Base-by-base conservation (phyloP, 306 rosid genomes). In the Cicer yamashitae region DNA sequence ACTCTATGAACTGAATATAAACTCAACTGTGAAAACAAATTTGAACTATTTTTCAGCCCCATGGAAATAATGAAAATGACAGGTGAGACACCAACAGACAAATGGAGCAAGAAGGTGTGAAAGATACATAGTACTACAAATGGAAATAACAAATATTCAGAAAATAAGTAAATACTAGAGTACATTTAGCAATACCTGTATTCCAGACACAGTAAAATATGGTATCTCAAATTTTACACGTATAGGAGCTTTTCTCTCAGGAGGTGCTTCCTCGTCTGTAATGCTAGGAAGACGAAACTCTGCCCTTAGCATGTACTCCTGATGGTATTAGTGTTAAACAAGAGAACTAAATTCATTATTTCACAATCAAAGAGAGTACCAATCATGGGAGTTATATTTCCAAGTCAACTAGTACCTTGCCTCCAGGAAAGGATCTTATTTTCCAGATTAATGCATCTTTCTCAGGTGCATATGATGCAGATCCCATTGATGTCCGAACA, bases 391-490 rank as follows among this genome's bases (percentile, higher is more conserved):
- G n/a, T 48, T 67, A 70, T 43, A 81, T 64, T 63, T 77, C 74
- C 62, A 76, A 58, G 70, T 70, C 1, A 77, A 83, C 50, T 66
- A 68, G n/a, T 83, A 94, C 99, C 98, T 94, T 94, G 87, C 99
- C 98, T 77, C 99, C 99, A 7, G 99, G 99, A 68, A 92, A 94
- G 69, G 99, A 94, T 88, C 92, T 90, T 71, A 94, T 94, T 81
- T 92, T 94, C 99, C 99, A 94, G 70, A 93, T 67, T 46, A 94
- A 88, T 7, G 98, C 97, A 80, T 94, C 99, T 20, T 82, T 88
- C 86, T 94, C 97, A 30, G 99, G 99, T 59, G 99, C 99, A 90
- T 94, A 94, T 40, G 97, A 57, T 48, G 99, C 99, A 84, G 99
- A 88, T 64, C 98, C 99, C 96, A 94, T 89, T 84, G 99, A 94